A percentile compares a stretch with the other conserved stretches of the same genome.
These are phyloP conservation scores for Colletotrichum cuscutae DNA, from an alignment of 2,329 filamentous ascomycete genomes.

Conservation along the genomic window DNA sequence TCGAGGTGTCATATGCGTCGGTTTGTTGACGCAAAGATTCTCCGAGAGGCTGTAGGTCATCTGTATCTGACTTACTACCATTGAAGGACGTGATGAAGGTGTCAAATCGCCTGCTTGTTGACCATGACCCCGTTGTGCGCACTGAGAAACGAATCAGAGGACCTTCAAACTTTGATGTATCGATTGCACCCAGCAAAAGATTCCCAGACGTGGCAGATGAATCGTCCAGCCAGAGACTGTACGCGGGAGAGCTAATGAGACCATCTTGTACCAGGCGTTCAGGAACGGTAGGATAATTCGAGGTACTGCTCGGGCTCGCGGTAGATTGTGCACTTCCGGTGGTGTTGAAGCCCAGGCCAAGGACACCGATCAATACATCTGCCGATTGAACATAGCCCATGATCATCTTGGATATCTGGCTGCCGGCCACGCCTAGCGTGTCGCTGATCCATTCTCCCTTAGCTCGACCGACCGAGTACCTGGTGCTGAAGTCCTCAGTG, in stretches of 20 bases:
- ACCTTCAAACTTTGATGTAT: slow-evolving; percentile 31
- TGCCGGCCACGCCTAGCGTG: slow-evolving; percentile 60
- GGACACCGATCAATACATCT: slow-evolving; percentile 62
- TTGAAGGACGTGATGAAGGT: slow-evolving; percentile 16
- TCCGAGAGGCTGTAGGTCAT: neutral
- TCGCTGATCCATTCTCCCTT: slow-evolving; percentile 49
- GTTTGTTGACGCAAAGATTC: neutral
- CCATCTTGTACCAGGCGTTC: slow-evolving; percentile 71
- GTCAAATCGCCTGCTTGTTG: neutral
- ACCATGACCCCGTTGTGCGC: neutral
- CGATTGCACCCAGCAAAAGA: slow-evolving; percentile 31
- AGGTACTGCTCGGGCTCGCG: slow-evolving; percentile 28
- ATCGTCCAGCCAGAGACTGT: slow-evolving; percentile 70
- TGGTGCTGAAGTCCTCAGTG: slow-evolving; percentile 61
- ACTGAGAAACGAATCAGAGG: slow-evolving; percentile 38
- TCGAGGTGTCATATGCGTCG: neutral
- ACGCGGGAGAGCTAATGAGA: slow-evolving; percentile 70
- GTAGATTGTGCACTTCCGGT: slow-evolving; percentile 54
- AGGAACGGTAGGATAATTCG: slow-evolving; percentile 66
- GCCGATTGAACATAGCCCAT: slow-evolving; percentile 63
- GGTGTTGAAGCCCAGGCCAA: slow-evolving; percentile 68
- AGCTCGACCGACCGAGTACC: slow-evolving; percentile 64
- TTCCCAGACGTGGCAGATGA: slow-evolving; percentile 3
- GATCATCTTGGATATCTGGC: slow-evolving; percentile 59
- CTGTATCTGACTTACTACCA: neutral